Evolutionary conservation across 176 grass and related monocot species (phyloP).

Genomic region (Canna indica): DNA sequence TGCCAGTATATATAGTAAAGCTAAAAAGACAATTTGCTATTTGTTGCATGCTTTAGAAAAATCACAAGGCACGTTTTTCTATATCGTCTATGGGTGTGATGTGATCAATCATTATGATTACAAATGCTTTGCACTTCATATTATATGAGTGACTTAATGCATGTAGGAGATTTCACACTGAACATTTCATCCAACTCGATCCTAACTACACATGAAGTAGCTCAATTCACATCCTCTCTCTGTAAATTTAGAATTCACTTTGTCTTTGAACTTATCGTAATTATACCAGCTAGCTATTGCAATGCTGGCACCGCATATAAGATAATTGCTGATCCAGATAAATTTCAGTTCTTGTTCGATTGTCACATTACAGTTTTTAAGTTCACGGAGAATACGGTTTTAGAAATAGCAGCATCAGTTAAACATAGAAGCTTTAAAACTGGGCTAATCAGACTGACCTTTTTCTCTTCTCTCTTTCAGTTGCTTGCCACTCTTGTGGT

Average conservation of each 20-base stretch:
- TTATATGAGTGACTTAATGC: background rate
- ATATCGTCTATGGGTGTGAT: background rate
- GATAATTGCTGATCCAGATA: too few relatives aligned
- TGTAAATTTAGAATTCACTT: too few relatives aligned
- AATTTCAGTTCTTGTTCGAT: background rate
- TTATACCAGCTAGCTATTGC: too few relatives aligned
- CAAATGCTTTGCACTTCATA: background rate
- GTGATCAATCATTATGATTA: background rate
- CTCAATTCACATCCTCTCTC: too few relatives aligned
- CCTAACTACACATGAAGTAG: background rate
- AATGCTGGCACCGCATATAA: too few relatives aligned
- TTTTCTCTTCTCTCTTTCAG: too few relatives aligned
- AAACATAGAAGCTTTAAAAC: too few relatives aligned
- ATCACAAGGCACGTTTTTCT: too few relatives aligned
- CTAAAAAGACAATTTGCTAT: background rate
- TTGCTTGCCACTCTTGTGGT: too few relatives aligned
- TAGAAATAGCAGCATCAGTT: background rate
- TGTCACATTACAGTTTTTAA: background rate
- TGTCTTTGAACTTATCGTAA: too few relatives aligned
- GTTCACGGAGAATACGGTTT: too few relatives aligned
- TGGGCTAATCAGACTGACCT: too few relatives aligned
- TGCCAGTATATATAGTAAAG: background rate
- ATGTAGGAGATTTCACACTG: background rate
- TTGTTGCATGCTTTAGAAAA: background rate
- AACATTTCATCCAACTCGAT: background rate